Percentiles rank a stretch among this genome's conserved stretches.
Conservation (phyloP, 148 eudicot genomes). For the Rhododendron ferrugineum region DNA sequence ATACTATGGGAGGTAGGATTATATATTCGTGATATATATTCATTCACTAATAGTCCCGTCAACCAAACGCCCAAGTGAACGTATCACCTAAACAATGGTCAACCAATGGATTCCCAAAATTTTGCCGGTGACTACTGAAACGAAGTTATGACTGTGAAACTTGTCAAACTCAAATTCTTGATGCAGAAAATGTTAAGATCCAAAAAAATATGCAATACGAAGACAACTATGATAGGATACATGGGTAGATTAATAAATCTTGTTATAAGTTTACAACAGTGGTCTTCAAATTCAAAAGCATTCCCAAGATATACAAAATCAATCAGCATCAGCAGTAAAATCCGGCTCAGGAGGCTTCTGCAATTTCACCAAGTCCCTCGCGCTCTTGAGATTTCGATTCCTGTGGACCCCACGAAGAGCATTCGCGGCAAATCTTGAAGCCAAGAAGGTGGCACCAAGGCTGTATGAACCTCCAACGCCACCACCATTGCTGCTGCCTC, state of each 20-base stretch:
- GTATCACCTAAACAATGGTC: too few relatives aligned
- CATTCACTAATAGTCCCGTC: not conserved
- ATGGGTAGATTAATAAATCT: not conserved
- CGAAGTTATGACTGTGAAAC: not conserved
- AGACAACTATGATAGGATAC: not conserved
- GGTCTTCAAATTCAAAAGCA: not conserved
- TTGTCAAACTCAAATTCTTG: not conserved
- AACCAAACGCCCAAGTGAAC: too few relatives aligned
- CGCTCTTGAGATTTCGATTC: conserved; percentile 43
- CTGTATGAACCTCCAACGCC: conserved; percentile 49
- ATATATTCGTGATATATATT: too few relatives aligned
- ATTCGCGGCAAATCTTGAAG: conserved; percentile 69
- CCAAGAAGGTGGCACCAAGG: conserved; percentile 63
- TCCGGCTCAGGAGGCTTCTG: conserved; percentile 97
- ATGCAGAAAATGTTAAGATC: not conserved
- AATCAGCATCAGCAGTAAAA: conserved; percentile 76
- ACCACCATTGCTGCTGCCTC: conserved; percentile 17
- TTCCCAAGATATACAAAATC: conserved; percentile 7
- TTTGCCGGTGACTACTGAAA: too few relatives aligned
- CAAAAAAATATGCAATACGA: not conserved
- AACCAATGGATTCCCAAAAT: too few relatives aligned
- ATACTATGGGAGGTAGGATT: too few relatives aligned
- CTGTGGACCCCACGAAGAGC: conserved; percentile 84
- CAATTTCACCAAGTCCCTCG: conserved; percentile 54
- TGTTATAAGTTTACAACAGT: not conserved